A percentile compares a stretch with the other conserved stretches of the same genome.
These are phyloP conservation scores for Sclerospora graminicola DNA, from an alignment of 352 stramenopile genomes.

Conservation along the genomic window DNA sequence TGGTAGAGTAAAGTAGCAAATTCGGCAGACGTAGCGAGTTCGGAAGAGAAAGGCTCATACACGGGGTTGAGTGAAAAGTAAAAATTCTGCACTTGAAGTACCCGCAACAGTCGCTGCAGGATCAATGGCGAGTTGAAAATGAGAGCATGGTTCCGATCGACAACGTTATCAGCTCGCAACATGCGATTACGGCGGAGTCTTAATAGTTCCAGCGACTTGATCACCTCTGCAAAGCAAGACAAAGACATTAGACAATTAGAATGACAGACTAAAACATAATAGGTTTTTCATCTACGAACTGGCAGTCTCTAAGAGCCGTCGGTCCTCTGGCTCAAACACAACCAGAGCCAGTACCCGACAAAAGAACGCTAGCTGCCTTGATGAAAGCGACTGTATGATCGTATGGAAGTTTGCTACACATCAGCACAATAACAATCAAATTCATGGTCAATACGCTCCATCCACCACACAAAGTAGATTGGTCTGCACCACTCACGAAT, in stretches of 20 bases:
- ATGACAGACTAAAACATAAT: not conserved
- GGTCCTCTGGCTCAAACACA: slow-evolving; percentile 93
- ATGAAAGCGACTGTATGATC: slow-evolving; percentile 84
- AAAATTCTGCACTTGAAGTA: slow-evolving; percentile 79
- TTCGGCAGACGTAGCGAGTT: slow-evolving; percentile 70
- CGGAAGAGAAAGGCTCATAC: slow-evolving; percentile 75
- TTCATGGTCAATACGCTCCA: not conserved
- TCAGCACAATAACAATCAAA: slow-evolving; percentile 2
- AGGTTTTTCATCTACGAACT: slow-evolving; percentile 26
- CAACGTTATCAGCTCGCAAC: slow-evolving; percentile 69
- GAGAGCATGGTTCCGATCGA: slow-evolving; percentile 92
- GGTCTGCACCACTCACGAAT: slow-evolving; percentile 37
- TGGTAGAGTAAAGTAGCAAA: slow-evolving; percentile 74
- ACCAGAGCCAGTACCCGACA: slow-evolving; percentile 92
- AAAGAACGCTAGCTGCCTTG: slow-evolving; percentile 91
- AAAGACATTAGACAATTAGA: slow-evolving; percentile 2
- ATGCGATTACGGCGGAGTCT: slow-evolving; percentile 75
- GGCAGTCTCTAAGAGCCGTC: slow-evolving; percentile 86
- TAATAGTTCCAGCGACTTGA: slow-evolving; percentile 91
- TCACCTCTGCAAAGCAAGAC: slow-evolving; percentile 48
- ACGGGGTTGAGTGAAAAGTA: slow-evolving; percentile 76
- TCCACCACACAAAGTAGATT: not conserved
- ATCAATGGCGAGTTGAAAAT: slow-evolving; percentile 80
- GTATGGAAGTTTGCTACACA: slow-evolving; percentile 81
- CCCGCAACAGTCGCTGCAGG: slow-evolving; percentile 55